phyloP scores from a whole-genome alignment of 2,329 filamentous ascomycete genomes.

The Apiospora sp. region DNA sequence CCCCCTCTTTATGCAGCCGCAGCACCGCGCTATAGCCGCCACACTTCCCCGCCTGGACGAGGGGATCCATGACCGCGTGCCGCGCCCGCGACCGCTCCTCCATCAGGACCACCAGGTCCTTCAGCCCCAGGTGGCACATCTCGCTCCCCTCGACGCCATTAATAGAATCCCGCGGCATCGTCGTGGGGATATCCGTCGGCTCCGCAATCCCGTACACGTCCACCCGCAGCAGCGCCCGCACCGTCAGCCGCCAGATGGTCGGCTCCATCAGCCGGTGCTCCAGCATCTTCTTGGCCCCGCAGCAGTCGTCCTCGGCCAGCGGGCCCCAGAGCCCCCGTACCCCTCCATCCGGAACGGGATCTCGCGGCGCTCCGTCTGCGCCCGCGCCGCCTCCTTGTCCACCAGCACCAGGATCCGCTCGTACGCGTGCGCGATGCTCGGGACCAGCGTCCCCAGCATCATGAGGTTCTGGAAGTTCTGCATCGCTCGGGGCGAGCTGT shows the following conservation, averaged over 20 bases:
- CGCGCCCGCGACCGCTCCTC: slow-evolving; percentile 58
- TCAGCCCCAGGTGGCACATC: slow-evolving; percentile 56
- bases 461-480: slow-evolving; percentile 65
- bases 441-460: slow-evolving; percentile 65
- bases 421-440: slow-evolving; percentile 66
- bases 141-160: slow-evolving; percentile 25
- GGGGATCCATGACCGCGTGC: slow-evolving; percentile 58
- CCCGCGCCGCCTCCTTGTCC: slow-evolving; percentile 57
- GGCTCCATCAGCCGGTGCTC: slow-evolving; percentile 58
- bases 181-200: slow-evolving; percentile 6
- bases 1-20: slow-evolving; percentile 42
- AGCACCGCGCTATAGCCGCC: slow-evolving; percentile 29
- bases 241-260: slow-evolving; percentile 59
- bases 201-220: slow-evolving; percentile 63
- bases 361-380: slow-evolving; percentile 50
- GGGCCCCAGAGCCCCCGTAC: slow-evolving; percentile 57
- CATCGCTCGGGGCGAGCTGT: slow-evolving; percentile 49
- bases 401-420: slow-evolving; percentile 61
- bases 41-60: slow-evolving; percentile 48
- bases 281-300: slow-evolving; percentile 42
- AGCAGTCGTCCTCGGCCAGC: slow-evolving; percentile 34
- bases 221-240: slow-evolving; percentile 61
- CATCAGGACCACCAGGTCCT: slow-evolving; percentile 61
- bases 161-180: background rate
- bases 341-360: slow-evolving; percentile 55